Base-by-base conservation (phyloP, 73 alveolate genomes). In the Symbiodinium natans region DNA sequence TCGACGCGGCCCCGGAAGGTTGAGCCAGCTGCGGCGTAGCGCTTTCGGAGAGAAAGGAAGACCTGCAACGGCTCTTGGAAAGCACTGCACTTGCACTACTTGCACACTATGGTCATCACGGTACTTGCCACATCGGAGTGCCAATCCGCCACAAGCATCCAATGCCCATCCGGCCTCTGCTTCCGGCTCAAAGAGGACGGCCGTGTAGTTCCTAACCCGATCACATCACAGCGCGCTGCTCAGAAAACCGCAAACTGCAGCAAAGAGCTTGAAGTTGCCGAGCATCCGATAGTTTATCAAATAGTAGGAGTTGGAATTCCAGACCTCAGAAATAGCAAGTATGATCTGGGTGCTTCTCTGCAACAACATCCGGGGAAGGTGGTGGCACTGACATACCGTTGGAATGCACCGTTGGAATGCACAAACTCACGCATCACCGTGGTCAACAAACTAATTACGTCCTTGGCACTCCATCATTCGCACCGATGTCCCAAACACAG, bases 401-500 rank as follows among this genome's bases (percentile, higher is more conserved):
- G n/a, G n/a, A n/a, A n/a, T n/a, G n/a, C n/a, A n/a, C n/a, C n/a
- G n/a, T n/a, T n/a, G n/a, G n/a, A n/a, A n/a, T n/a, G n/a, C n/a
- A n/a, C n/a, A n/a, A n/a, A n/a, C n/a, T n/a, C n/a, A n/a, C n/a
- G n/a, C n/a, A n/a, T n/a, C n/a, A n/a, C n/a, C n/a, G n/a, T n/a
- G n/a, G n/a, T n/a, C n/a, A n/a, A n/a, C 0, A 17, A 52, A 27
- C 68, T 27, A 52, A 52, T 27, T 17, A 27, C 68, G 21, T 52
- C 68, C 68, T 52, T 21, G 68, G 68, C 68, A 52, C 92, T 10
- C 92, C 92, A 82, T 82, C 68, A 82, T 82, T 82, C 5, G 92
- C 92, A 23, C 92, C 92, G 40, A 82, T 82, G 31, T 82, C 92
- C 92, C 92, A 82, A 40, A 82, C 73, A 40, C 92, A 82, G 73